Conservation (phyloP, 2,329 filamentous ascomycete genomes). For the Myrmaecium sp. region DNA sequence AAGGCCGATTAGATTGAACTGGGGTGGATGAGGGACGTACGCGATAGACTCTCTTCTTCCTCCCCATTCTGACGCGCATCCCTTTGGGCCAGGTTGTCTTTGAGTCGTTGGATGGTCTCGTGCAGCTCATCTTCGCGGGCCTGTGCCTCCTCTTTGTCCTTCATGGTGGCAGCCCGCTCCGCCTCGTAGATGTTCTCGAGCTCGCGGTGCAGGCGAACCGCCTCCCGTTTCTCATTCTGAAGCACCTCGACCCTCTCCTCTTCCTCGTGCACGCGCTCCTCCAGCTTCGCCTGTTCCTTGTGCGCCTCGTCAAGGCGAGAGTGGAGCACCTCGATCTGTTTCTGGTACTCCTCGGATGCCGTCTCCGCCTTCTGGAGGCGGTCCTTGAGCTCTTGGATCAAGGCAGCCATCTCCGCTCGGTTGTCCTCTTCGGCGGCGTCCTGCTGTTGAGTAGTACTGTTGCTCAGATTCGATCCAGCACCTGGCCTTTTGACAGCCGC, state of each 20-base stretch:
- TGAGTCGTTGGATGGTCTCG: slow-evolving; percentile 73
- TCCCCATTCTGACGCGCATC: slow-evolving; percentile 37
- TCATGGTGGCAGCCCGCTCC: slow-evolving; percentile 70
- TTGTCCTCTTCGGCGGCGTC: slow-evolving; percentile 40
- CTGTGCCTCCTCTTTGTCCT: slow-evolving; percentile 79
- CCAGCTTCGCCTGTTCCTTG: slow-evolving; percentile 67
- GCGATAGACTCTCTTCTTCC: slow-evolving; percentile 32
- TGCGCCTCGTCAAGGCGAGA: slow-evolving; percentile 70
- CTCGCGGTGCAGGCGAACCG: slow-evolving; percentile 69
- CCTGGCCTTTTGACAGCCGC: slow-evolving; percentile 20
- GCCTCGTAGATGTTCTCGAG: slow-evolving; percentile 86
- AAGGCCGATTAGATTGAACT: slow-evolving; percentile 1
- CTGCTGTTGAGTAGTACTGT: slow-evolving; percentile 13
- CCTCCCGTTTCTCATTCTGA: slow-evolving; percentile 71
- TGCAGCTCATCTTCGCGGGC: slow-evolving; percentile 83
- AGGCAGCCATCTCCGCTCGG: slow-evolving; percentile 60
- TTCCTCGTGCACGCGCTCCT: slow-evolving; percentile 74
- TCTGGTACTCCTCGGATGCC: slow-evolving; percentile 58
- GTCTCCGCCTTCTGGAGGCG: slow-evolving; percentile 67
- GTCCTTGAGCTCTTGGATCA: slow-evolving; percentile 71
- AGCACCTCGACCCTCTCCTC: slow-evolving; percentile 70
- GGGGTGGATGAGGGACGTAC: too few relatives aligned
- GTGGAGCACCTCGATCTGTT: slow-evolving; percentile 73
- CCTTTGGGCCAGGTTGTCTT: slow-evolving; percentile 71
- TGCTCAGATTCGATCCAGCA: slow-evolving; percentile 16